A percentile compares a stretch with the other conserved stretches of the same genome.
These are phyloP conservation scores for Dimocarpus longan DNA, from an alignment of 345 rosid species.

Conservation along the genomic window DNA sequence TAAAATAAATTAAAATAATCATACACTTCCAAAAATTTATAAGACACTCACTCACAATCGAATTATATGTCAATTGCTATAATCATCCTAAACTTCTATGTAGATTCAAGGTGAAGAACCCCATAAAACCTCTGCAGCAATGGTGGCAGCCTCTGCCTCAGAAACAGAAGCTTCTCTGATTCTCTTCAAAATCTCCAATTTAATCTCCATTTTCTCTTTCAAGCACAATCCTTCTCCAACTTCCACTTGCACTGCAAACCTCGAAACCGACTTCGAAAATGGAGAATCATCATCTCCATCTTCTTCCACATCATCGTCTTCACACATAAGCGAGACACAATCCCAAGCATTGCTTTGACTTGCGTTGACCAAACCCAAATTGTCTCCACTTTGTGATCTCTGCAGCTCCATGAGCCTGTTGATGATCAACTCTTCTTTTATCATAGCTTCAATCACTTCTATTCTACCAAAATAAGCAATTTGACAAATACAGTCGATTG, in stretches of 20 bases:
- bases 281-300: conserved; percentile 6
- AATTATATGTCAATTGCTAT: not conserved
- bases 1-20: too few relatives aligned
- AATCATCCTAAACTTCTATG: not conserved
- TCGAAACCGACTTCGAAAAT: conserved; percentile 41
- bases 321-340: not conserved
- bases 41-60: too few relatives aligned
- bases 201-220: conserved; percentile 43
- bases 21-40: too few relatives aligned
- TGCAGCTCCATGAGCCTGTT: conserved; percentile 49
- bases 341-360: not conserved
- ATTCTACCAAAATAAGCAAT: conserved; percentile 51
- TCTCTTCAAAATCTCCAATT: conserved; percentile 45
- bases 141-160: conserved; percentile 48
- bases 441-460: conserved; percentile 52
- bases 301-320: not conserved
- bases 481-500: conserved; percentile 45
- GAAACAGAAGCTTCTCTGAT: conserved; percentile 45
- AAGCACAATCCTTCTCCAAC: conserved; percentile 50
- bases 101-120: conserved; percentile 48
- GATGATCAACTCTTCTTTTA: conserved; percentile 43
- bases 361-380: not conserved
- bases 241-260: conserved; percentile 57
- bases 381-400: conserved; percentile 30
- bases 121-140: conserved; percentile 58